Evolutionary conservation across 2,329 filamentous ascomycete species (phyloP).

Genomic region (Coniochaeta prunicola): DNA sequence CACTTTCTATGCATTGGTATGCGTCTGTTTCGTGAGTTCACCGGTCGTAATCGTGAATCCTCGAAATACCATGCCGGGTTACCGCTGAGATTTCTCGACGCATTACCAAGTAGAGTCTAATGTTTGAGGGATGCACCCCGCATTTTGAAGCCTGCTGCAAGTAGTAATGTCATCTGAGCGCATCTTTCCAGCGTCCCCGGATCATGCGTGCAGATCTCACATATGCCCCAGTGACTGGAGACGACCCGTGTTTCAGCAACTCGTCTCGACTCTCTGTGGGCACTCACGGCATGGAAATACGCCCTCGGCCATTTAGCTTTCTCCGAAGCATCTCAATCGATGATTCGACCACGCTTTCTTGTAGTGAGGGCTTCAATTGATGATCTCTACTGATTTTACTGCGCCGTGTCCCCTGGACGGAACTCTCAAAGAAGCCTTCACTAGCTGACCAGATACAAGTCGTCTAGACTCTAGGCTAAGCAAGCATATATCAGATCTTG

Average conservation of each 20-base stretch:
- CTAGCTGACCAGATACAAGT: background rate
- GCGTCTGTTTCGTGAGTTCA: background rate
- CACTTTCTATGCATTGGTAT: background rate
- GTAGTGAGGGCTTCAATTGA: too few species aligned
- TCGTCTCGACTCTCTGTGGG: background rate
- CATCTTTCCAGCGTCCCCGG: background rate
- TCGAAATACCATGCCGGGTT: too few species aligned
- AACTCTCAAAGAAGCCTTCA: too few species aligned
- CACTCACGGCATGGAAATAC: background rate
- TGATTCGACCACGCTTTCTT: background rate
- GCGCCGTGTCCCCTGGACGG: too few species aligned
- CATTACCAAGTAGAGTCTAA: background rate
- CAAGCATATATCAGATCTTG: too few species aligned
- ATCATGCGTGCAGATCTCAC: background rate
- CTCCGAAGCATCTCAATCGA: background rate
- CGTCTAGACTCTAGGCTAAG: too few species aligned
- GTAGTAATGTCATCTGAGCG: background rate
- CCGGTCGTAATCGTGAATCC: background rate
- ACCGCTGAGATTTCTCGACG: background rate
- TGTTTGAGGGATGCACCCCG: background rate
- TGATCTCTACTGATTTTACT: too few species aligned
- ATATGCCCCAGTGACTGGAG: background rate
- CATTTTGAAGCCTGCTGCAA: background rate
- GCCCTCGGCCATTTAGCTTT: background rate
- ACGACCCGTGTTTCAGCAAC: background rate